Evolutionary conservation across 2,329 filamentous ascomycete genomes (phyloP).

Genomic region (Ophiognomonia clavigignenti-juglandacearum): DNA sequence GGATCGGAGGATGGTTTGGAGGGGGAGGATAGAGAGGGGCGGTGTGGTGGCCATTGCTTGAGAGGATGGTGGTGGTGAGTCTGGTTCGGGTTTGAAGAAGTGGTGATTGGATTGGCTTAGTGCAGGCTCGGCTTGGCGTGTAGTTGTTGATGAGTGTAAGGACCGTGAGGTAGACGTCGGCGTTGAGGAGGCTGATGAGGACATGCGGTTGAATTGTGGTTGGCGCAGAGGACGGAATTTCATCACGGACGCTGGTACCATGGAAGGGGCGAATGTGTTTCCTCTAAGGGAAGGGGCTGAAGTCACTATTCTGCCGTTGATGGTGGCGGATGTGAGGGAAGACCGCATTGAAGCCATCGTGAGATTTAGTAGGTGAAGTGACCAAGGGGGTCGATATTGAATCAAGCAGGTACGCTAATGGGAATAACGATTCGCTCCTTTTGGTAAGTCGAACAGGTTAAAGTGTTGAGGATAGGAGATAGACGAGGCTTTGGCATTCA

Average conservation of each 20-base stretch:
- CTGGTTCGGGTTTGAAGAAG: conserved; percentile 12
- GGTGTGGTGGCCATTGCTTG: conserved; percentile 20
- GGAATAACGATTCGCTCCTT: no score
- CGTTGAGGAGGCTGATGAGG: conserved; percentile 3
- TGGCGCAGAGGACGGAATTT: conserved; percentile 15
- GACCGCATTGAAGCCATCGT: conserved; percentile 14
- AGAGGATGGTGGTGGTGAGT: conserved; percentile 4
- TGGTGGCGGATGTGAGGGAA: background rate
- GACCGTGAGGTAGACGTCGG: conserved; percentile 17
- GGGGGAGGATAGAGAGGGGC: conserved; percentile 61
- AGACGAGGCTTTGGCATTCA: background rate
- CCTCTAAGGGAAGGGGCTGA: conserved; percentile 2
- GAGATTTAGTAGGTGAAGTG: background rate
- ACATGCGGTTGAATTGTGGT: conserved; percentile 15
- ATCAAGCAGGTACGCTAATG: no score
- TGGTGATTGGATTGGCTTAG: conserved; percentile 15
- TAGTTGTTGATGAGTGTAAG: conserved; percentile 21
- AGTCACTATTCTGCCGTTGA: conserved; percentile 1
- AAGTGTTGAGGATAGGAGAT: background rate
- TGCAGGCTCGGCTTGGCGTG: conserved; percentile 5
- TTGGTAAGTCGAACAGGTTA: no score
- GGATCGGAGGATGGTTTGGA: conserved; percentile 63
- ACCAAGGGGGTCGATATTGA: background rate
- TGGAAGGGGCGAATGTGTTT: conserved; percentile 5
- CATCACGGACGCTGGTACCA: conserved; percentile 4